These are phyloP conservation scores for Tephrocybe sp. DNA, from an alignment of 768 basidiomycete species.

Conservation along the genomic window DNA sequence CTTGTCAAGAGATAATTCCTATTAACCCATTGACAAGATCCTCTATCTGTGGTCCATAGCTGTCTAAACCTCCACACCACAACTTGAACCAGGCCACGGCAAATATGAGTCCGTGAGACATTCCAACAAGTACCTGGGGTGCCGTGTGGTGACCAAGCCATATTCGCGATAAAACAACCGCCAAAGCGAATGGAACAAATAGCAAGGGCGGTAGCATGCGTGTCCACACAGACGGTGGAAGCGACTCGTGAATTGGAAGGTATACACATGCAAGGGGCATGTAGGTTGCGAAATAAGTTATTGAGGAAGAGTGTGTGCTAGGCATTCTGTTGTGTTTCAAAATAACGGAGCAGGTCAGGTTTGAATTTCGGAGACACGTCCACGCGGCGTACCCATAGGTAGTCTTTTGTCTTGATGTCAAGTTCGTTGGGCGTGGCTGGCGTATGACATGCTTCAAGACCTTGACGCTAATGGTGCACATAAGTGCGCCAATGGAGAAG, in stretches of 20 bases:
- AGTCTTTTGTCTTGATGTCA: slow-evolving; percentile 40
- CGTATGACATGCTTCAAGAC: slow-evolving; percentile 55
- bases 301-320: slow-evolving; percentile 74
- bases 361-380: neutral
- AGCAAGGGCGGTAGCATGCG: slow-evolving; percentile 46
- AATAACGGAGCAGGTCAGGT: neutral
- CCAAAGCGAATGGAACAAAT: slow-evolving; percentile 50
- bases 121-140: slow-evolving; percentile 64
- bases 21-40: slow-evolving; percentile 2
- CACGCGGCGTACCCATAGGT: slow-evolving; percentile 60
- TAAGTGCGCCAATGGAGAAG: slow-evolving; percentile 54
- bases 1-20: neutral
- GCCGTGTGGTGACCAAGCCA: slow-evolving; percentile 78
- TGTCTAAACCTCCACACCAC: slow-evolving; percentile 38
- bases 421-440: slow-evolving; percentile 56
- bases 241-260: slow-evolving; percentile 56
- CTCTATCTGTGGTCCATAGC: slow-evolving; percentile 15
- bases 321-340: slow-evolving; percentile 58
- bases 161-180: slow-evolving; percentile 62
- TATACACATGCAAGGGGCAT: slow-evolving; percentile 52
- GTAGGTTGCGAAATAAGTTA: slow-evolving; percentile 63
- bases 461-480: slow-evolving; percentile 59
- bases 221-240: slow-evolving; percentile 36
- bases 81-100: slow-evolving; percentile 54
- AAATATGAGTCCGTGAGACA: slow-evolving; percentile 49